Evolutionary conservation across 192 early-diverging fungal genomes (phyloP), one percentile per base, ranked within the genome.

Genomic region (Kappamyces sp.): DNA sequence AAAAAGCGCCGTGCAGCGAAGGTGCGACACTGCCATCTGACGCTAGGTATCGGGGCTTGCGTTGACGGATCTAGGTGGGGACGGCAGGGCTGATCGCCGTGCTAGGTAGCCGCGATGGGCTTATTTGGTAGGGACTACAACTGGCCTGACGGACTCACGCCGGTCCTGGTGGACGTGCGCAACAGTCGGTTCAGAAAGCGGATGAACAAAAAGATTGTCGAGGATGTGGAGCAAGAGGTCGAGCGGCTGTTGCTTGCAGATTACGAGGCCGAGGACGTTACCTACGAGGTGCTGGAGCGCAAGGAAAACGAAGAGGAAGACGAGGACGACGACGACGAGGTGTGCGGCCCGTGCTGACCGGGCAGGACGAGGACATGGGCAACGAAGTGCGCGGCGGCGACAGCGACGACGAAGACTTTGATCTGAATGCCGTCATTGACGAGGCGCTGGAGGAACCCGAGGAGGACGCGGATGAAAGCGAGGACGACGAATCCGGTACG

Each of bases 171-270:
- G 57, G 77, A 87, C 58, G 83, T 84, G 1, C 75, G 90, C n/a
- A 87, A 85, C 48, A 63, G 86, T 44, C 69, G 91, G 60, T 93
- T 93, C 61, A 62, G 91, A 59, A 89, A 90, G 65, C 77, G 90
- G 33, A 75, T 90, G 12, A 85, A 84, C 0, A 90, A 89, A 72
- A 73, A 80, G 59, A 85, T 85, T 66, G 84, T 88, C 50, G 91
- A 92, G 65, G 82, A 85, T 37, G 87, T 93, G 0, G 91, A 93
- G 49, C 68, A 74, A 35, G 91, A 93, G 63, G 87, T 93, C 3
- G 89, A 91, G 41, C 69, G 89, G 50, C 67, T 93, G 42, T 72
- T 92, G 5, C 65, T 85, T 50, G 82, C 81, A 10, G 90, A 91
- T 72, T 71, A 79, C 1, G 66, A 75, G 38, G 88, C 90, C 2